Base-by-base conservation (phyloP, 495 filamentous ascomycete species). In the Hyaloscypha finlandica region DNA sequence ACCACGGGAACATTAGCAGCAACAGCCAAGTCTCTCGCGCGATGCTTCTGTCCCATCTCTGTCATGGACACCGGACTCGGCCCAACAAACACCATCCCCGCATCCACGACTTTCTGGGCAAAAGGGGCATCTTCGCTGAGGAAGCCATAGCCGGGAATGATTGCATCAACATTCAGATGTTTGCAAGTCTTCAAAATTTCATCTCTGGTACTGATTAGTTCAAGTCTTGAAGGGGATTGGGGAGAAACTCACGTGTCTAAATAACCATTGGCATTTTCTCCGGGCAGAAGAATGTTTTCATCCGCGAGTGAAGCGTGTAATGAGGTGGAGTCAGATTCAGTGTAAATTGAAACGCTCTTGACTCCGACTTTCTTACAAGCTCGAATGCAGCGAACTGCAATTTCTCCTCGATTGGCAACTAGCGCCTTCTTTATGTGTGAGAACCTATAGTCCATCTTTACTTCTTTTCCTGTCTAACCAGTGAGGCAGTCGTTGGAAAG, bases 111-210 rank as follows among this genome's bases (percentile, higher is more conserved):
- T 78, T 91, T 89, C 68, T 86, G 81, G 9, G 94, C 94, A 77
- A 97, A 97, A 3, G 78, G 81, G 2, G 93, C 87, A 75, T 97
- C 97, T 79, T 98, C 94, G 70, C 90, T 94, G 65, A 97, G 84
- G 82, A 98, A 98, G 16, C 94, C 94, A 81, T 98, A 98, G 3
- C 94, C 94, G 1, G 94, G 94, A 75, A 97, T 95, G 69, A 98
- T 89, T 8, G 89, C 92, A 71, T 91, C 84, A 70, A 94, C 96
- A 31, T 92, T 90, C 68, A 91, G 83, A 63, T 86, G 78, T 75
- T 91, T 91, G 16, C 94, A 95, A 57, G 93, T 87, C 57, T 85
- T 83, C 58, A 98, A 93, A 68, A 97, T 97, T 45, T 74, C 68
- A 19, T 83, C 78, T 37, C 80, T 82, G 52, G 14, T 42, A 19